A percentile compares a stretch with the other conserved stretches of the same genome.
phyloP scores from a whole-genome alignment of 139 green algal genomes.

The Chlorella sp. region DNA sequence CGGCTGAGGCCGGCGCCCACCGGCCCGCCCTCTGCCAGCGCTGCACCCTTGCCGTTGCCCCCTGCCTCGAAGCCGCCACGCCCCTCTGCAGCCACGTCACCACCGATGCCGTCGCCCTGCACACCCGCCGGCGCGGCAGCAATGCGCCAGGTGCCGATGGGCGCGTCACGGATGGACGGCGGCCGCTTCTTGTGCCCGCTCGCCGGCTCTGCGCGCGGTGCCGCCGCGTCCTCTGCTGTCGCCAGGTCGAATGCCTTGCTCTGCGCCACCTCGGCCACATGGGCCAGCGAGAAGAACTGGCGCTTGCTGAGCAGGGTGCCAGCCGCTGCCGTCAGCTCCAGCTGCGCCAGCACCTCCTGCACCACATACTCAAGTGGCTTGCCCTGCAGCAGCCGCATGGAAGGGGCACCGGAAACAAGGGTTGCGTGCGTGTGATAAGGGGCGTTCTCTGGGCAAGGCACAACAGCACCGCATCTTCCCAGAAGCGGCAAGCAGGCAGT shows the following conservation, averaged over 20 bases:
- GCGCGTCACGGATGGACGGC: conserved; percentile 15
- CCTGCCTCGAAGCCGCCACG: not conserved
- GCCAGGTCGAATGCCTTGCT: conserved; percentile 29
- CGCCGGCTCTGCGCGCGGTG: not conserved
- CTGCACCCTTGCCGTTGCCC: not conserved
- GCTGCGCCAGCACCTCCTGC: conserved; percentile 6
- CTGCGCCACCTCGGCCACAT: conserved; percentile 32
- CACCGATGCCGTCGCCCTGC: not conserved
- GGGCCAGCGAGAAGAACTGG: conserved; percentile 23
- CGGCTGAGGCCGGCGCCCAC: not conserved
- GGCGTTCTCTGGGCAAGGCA: not conserved
- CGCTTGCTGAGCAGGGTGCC: conserved; percentile 15
- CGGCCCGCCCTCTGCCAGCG: not conserved
- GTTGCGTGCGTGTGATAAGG: not conserved
- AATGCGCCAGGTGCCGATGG: conserved; percentile 26
- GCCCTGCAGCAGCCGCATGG: not conserved
- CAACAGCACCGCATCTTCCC: not conserved
- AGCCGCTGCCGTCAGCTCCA: not conserved
- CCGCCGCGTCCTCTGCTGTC: conserved; percentile 25
- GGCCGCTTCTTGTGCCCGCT: conserved; percentile 29
- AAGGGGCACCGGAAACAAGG: not conserved
- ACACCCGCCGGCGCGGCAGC: not conserved
- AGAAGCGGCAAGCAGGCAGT: not conserved
- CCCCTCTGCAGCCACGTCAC: not conserved
- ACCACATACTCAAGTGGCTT: conserved; percentile 25